Percentiles rank a stretch among this genome's conserved stretches.
Evolutionary conservation across 169 alveolate species (phyloP).

Genomic region (Besnoitia besnoiti): DNA sequence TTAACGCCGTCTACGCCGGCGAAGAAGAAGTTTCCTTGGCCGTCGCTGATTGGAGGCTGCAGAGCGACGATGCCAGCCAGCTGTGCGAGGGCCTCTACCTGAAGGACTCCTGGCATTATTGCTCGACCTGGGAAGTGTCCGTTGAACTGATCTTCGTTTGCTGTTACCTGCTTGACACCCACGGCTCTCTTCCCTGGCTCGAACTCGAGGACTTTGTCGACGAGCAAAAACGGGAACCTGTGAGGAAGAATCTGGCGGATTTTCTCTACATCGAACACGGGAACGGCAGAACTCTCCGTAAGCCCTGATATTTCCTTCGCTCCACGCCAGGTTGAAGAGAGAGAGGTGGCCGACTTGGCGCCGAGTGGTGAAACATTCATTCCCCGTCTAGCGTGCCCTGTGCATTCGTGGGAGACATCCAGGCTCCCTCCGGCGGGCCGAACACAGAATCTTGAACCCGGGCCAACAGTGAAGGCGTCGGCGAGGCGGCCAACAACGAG

Average conservation of each 20-base stretch:
- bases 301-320: constrained; percentile 13
- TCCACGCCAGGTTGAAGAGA: constrained; percentile 4
- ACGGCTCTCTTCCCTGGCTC: constrained; percentile 73
- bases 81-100: constrained; percentile 79
- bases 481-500: not conserved
- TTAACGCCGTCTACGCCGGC: constrained; percentile 79
- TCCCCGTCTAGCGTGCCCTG: not conserved
- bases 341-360: not conserved
- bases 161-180: constrained; percentile 74
- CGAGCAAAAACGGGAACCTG: constrained; percentile 76
- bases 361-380: not conserved
- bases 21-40: constrained; percentile 72
- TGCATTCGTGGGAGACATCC: not conserved
- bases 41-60: constrained; percentile 70
- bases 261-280: constrained; percentile 67
- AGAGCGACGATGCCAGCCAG: constrained; percentile 77
- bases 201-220: constrained; percentile 75
- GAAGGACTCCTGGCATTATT: constrained; percentile 77
- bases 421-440: not conserved
- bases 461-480: not conserved
- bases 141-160: constrained; percentile 74
- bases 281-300: not conserved
- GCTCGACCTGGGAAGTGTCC: constrained; percentile 78
- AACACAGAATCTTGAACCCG: constrained; percentile 1
- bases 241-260: constrained; percentile 74